These are phyloP conservation scores for Paracoccidioides brasiliensis DNA, from an alignment of 2,329 filamentous ascomycete species.

Conservation along the genomic window DNA sequence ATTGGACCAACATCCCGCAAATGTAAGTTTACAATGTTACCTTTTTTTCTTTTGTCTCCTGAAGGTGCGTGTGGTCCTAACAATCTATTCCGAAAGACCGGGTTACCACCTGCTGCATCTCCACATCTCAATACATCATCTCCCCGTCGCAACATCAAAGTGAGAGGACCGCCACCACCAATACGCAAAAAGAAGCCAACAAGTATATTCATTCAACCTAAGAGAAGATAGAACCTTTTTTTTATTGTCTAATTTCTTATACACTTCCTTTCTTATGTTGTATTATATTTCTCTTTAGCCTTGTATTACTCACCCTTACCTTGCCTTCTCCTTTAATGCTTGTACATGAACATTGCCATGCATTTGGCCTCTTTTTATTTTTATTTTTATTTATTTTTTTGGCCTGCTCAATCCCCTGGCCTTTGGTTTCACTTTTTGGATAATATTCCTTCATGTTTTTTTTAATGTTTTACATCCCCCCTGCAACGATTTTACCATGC, in stretches of 20 bases:
- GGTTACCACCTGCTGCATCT: neutral
- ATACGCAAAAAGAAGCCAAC: slow-evolving; percentile 28
- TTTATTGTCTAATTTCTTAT: neutral
- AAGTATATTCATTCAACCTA: slow-evolving; percentile 32
- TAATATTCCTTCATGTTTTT: too few species aligned
- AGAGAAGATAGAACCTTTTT: slow-evolving; percentile 14
- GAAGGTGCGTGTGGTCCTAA: neutral
- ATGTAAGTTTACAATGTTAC: neutral
- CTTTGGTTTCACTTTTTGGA: too few species aligned
- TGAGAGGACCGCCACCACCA: slow-evolving; percentile 19
- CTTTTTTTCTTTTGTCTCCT: neutral
- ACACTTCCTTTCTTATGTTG: slow-evolving; percentile 1
- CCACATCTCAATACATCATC: neutral
- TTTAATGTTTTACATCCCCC: too few species aligned
- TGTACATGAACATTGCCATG: neutral
- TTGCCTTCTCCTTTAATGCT: neutral
- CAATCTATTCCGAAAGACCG: neutral
- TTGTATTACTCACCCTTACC: too few species aligned
- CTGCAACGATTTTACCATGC: too few species aligned
- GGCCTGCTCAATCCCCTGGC: too few species aligned
- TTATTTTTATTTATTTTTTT: too few species aligned
- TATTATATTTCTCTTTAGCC: neutral
- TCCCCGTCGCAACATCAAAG: slow-evolving; percentile 9
- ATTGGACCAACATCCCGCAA: neutral
- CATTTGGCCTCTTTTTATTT: slow-evolving; percentile 3